These are phyloP conservation scores for Penicillium fimorum DNA, from an alignment of 495 filamentous ascomycete genomes.

Conservation along the genomic window DNA sequence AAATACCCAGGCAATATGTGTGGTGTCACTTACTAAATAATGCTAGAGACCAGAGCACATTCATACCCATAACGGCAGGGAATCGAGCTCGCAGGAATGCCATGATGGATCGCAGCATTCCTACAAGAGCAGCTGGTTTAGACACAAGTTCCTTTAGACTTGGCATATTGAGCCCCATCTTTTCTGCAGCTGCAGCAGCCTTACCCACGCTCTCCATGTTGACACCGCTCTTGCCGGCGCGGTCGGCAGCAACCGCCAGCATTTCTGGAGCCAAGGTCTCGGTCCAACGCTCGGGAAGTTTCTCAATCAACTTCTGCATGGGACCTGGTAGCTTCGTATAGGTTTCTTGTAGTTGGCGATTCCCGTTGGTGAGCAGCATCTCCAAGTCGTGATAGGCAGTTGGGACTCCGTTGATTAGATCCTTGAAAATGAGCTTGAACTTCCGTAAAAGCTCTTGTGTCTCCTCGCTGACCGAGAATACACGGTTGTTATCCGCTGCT, in stretches of 20 bases:
- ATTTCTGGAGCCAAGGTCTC: constrained; percentile 73
- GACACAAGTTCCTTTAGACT: constrained; percentile 77
- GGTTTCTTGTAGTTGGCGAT: constrained; percentile 69
- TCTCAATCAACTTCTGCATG: constrained; percentile 83
- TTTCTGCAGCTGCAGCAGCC: constrained; percentile 49
- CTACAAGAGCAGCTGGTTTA: constrained; percentile 78
- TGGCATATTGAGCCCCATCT: constrained; percentile 53
- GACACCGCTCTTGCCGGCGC: constrained; percentile 64
- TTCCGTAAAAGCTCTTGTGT: constrained; percentile 74
- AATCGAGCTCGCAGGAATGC: constrained; percentile 79
- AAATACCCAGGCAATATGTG: neutral
- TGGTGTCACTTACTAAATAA: constrained; percentile 66
- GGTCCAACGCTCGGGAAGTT: constrained; percentile 79
- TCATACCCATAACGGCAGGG: constrained; percentile 80
- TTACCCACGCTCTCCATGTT: constrained; percentile 53
- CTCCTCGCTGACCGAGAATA: constrained; percentile 78
- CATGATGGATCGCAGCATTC: constrained; percentile 80
- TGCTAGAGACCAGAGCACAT: constrained; percentile 80
- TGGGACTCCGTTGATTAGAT: constrained; percentile 86
- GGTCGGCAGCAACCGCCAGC: constrained; percentile 69
- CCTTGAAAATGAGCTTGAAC: constrained; percentile 87
- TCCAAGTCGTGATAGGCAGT: constrained; percentile 90
- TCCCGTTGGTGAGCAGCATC: constrained; percentile 73
- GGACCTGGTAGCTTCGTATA: constrained; percentile 76
- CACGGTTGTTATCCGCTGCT: constrained; percentile 71